Evolutionary conservation across 2,329 filamentous ascomycete genomes (phyloP).

Genomic region (Amauroascus verrucosus): DNA sequence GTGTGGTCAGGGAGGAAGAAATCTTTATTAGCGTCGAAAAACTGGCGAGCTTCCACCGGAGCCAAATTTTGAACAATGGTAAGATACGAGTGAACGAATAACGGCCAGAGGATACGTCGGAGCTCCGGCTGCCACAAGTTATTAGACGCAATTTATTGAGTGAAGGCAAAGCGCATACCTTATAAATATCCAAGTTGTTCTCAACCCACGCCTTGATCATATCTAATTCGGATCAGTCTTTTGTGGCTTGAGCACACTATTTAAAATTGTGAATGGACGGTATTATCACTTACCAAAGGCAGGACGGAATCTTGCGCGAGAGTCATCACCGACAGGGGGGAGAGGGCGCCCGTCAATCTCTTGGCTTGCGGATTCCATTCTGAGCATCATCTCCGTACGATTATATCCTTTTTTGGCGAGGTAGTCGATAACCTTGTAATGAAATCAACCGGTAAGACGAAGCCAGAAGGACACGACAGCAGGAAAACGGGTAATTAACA

Average conservation of each 20-base stretch:
- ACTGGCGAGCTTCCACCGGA: slow-evolving; percentile 59
- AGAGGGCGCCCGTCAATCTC: slow-evolving; percentile 72
- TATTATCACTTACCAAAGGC: slow-evolving; percentile 47
- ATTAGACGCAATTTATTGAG: slow-evolving; percentile 6
- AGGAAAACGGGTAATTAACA: not conserved
- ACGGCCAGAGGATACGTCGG: slow-evolving; percentile 76
- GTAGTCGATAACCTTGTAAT: slow-evolving; percentile 72
- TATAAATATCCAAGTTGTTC: slow-evolving; percentile 87
- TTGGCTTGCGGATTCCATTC: slow-evolving; percentile 76
- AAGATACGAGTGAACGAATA: slow-evolving; percentile 88
- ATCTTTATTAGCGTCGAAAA: slow-evolving; percentile 59
- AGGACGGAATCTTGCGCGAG: slow-evolving; percentile 65
- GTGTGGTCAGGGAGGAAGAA: slow-evolving; percentile 66
- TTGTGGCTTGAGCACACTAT: not conserved
- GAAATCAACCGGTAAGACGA: not conserved
- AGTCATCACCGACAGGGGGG: slow-evolving; percentile 55
- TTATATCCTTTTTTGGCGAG: slow-evolving; percentile 91
- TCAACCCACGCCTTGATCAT: slow-evolving; percentile 75
- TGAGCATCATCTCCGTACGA: slow-evolving; percentile 81
- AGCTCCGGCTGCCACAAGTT: slow-evolving; percentile 59
- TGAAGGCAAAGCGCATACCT: slow-evolving; percentile 43
- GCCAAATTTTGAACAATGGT: slow-evolving; percentile 65
- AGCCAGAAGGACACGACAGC: slow-evolving; percentile 2
- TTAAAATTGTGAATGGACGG: slow-evolving; percentile 4
- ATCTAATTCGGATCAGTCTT: slow-evolving; percentile 28